Conservation (phyloP, 2,329 filamentous ascomycete species). For the Aspergillus pseudoglaucus region DNA sequence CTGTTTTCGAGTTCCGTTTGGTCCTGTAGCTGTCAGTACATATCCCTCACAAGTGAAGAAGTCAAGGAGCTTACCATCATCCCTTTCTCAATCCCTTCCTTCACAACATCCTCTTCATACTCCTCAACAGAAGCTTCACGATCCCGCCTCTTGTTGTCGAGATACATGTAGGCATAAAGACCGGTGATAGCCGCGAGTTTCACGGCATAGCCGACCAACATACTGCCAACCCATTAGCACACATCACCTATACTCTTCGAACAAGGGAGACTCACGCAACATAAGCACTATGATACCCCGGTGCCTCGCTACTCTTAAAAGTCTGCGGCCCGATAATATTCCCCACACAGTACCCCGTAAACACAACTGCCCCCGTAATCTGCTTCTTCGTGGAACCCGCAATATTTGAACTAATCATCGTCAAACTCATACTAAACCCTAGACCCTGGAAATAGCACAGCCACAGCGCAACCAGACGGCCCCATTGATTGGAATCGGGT, state of each 20-base stretch:
- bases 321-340: conserved; percentile 52
- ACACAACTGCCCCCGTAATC: conserved; percentile 44
- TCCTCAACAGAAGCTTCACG: conserved; percentile 31
- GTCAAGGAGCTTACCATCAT: conserved; percentile 39
- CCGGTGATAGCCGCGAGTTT: conserved; percentile 47
- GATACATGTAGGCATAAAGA: conserved; percentile 52
- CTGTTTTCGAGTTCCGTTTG: conserved; percentile 52
- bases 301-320: conserved; percentile 45
- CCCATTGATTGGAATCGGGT: conserved; percentile 49
- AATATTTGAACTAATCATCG: conserved; percentile 49
- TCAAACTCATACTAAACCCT: conserved; percentile 49
- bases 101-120: conserved; percentile 37
- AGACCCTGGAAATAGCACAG: conserved; percentile 51
- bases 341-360: conserved; percentile 49
- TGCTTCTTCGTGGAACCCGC: conserved; percentile 53
- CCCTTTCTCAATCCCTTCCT: conserved; percentile 47
- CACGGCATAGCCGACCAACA: conserved; percentile 51
- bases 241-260: background rate
- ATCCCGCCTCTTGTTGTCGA: conserved; percentile 50
- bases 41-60: background rate
- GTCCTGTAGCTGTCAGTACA: conserved; percentile 20
- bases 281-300: conserved; percentile 39
- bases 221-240: conserved; percentile 29
- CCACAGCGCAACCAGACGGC: conserved; percentile 52
- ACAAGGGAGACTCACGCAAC: conserved; percentile 13